Conservation (phyloP, 2,329 filamentous ascomycete genomes). For the Escovopsis sp. region DNA sequence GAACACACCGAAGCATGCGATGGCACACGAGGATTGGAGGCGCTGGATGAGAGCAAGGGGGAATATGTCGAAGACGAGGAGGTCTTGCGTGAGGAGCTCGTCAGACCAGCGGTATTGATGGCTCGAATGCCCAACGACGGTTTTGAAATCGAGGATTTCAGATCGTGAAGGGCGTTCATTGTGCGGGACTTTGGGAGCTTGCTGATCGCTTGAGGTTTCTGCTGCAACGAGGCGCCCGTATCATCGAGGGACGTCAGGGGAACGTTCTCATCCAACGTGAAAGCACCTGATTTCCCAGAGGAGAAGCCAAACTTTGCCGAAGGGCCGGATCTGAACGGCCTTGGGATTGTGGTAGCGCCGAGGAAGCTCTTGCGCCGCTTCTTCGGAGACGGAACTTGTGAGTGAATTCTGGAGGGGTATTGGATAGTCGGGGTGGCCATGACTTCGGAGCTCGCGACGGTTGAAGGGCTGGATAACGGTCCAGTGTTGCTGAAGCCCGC, state of each 20-base stretch:
- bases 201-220: constrained; percentile 4
- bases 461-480: constrained; percentile 15
- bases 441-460: constrained; percentile 15
- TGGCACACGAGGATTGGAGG: constrained; percentile 9
- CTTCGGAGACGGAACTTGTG: constrained; percentile 4
- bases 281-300: too few relatives aligned
- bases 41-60: constrained; percentile 5
- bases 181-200: constrained; percentile 31
- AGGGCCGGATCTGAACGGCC: constrained; percentile 4
- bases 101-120: constrained; percentile 5
- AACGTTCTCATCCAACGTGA: constrained; percentile 15
- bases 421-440: constrained; percentile 12
- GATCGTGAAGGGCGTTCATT: constrained; percentile 27
- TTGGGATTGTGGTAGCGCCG: constrained; percentile 6
- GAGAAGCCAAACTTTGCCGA: constrained; percentile 7
- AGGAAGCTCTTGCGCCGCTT: constrained; percentile 8
- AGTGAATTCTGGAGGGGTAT: neutral
- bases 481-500: constrained; percentile 15
- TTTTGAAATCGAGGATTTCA: constrained; percentile 31
- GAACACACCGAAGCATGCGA: constrained; percentile 9
- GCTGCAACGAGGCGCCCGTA: neutral
- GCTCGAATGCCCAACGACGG: constrained; percentile 11
- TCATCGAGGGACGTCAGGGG: constrained; percentile 6
- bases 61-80: constrained; percentile 11
- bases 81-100: constrained; percentile 8